Base-by-base conservation (phyloP, 176 grass and related monocot species). In the Cenchrus fungigraminus region DNA sequence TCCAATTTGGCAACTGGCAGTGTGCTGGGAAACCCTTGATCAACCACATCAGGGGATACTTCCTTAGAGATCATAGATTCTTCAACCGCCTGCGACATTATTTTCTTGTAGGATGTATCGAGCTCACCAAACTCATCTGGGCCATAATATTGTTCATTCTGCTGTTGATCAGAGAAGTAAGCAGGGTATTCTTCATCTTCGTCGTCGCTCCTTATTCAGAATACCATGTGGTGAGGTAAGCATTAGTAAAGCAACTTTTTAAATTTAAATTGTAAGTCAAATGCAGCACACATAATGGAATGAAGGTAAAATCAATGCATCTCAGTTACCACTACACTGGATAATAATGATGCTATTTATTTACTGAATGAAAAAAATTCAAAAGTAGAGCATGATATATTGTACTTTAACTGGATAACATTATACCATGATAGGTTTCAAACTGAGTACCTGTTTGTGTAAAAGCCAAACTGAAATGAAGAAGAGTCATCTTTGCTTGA, bases 181-280 rank as follows among this genome's bases (percentile, higher is more conserved):
- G 67, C 44, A 82, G 32, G 60, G 82, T 82, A 92, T 64, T 90
- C 92, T 80, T 90, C 93, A 85, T 94, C 89, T 90, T 94, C 91
- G 53, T 89, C 90, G 45, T 95, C 91, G 73, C 93, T 95, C 91
- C 97, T 99, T 81, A 84, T 86, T 69, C 42, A 65, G 61, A 86
- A 71, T 79, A 20, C 42, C 79, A 59, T 2, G 66, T 62, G 84
- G 60, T 28, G 13, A 83, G 79, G 53, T 49, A 60, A 34, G 61
- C 29, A 37, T 68, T 54, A 74, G 45, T 25, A 49, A 63, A 62
- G 42, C 14, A 65, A 31, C 19, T 66, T 73, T 84, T 81, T 32
- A 28, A 50, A 65, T 51, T 20, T 40, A 40, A 40, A 4, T 40
- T 40, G 25, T 25, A 25, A 60, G 20, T 73, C 11, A 56, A 45